These are phyloP conservation scores for Tylopilus rubrobrunneus DNA, from an alignment of 768 basidiomycete genomes.

Conservation along the genomic window DNA sequence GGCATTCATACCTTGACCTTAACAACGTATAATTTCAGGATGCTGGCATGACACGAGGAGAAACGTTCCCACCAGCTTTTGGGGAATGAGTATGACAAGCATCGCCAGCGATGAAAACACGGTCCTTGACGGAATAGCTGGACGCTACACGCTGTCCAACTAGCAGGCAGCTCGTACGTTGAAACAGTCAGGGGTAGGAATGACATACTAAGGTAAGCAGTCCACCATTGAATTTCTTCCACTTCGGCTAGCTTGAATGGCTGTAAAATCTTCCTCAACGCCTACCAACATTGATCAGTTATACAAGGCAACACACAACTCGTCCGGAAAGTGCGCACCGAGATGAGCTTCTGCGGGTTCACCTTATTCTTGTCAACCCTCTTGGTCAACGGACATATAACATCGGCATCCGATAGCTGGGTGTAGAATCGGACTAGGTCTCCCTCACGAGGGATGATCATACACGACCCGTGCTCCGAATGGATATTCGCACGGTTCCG, in stretches of 20 bases:
- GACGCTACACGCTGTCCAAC: constrained; percentile 76
- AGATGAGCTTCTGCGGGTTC: constrained; percentile 48
- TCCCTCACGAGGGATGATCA: constrained; percentile 71
- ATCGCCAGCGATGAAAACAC: constrained; percentile 76
- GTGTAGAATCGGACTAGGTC: constrained; percentile 70
- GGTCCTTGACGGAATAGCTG: constrained; percentile 51
- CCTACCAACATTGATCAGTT: constrained; percentile 30
- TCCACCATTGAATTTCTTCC: constrained; percentile 63
- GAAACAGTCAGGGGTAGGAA: background rate
- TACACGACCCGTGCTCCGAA: constrained; percentile 62
- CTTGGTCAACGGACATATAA: constrained; percentile 36
- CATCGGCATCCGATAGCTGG: constrained; percentile 52
- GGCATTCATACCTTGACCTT: constrained; percentile 76
- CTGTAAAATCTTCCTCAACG: constrained; percentile 49
- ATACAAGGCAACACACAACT: background rate
- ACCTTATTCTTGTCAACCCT: constrained; percentile 53
- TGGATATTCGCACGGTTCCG: constrained; percentile 64
- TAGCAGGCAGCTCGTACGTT: constrained; percentile 18
- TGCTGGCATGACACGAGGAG: background rate
- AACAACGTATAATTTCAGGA: background rate
- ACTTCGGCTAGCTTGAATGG: constrained; percentile 53
- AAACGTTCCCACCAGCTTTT: constrained; percentile 48
- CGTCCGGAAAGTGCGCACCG: constrained; percentile 33
- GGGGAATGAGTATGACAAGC: constrained; percentile 70
- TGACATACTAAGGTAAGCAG: constrained; percentile 61